phyloP scores from a whole-genome alignment of 768 basidiomycete species.

The Russula lepida region DNA sequence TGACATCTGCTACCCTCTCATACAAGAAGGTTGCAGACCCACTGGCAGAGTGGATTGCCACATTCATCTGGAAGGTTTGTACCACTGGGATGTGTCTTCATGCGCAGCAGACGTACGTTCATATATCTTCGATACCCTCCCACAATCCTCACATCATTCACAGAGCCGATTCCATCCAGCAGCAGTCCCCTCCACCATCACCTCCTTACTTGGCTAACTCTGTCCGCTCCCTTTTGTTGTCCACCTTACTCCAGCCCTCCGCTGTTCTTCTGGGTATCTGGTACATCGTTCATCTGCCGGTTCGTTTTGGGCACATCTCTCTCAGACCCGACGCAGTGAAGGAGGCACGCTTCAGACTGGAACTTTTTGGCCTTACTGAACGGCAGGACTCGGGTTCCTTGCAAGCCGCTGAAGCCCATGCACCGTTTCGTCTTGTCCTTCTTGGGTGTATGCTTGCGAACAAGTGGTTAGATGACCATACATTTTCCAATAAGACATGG shows the following conservation, averaged over 20 bases:
- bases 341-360: constrained; percentile 55
- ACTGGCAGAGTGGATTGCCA: constrained; percentile 69
- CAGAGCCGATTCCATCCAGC: constrained; percentile 22
- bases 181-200: constrained; percentile 37
- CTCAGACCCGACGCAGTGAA: constrained; percentile 47
- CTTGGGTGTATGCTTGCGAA: constrained; percentile 81
- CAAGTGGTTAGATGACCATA: constrained; percentile 85
- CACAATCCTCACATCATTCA: not conserved
- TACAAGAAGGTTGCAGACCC: constrained; percentile 74
- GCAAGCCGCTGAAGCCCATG: constrained; percentile 46
- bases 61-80: constrained; percentile 77
- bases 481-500: constrained; percentile 88
- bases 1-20: constrained; percentile 42
- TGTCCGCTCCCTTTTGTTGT: constrained; percentile 65
- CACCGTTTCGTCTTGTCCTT: constrained; percentile 66
- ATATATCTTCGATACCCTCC: not conserved
- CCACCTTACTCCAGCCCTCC: constrained; percentile 75
- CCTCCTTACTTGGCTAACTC: constrained; percentile 49
- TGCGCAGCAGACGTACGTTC: constrained; percentile 47
- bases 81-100: constrained; percentile 62
- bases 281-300: constrained; percentile 74
- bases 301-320: constrained; percentile 48
- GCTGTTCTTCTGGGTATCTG: constrained; percentile 70
- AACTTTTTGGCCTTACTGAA: constrained; percentile 44
- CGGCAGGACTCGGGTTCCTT: constrained; percentile 34